phyloP scores from a whole-genome alignment of 805 yeast species.

The Candida pseudofarinosa region DNA sequence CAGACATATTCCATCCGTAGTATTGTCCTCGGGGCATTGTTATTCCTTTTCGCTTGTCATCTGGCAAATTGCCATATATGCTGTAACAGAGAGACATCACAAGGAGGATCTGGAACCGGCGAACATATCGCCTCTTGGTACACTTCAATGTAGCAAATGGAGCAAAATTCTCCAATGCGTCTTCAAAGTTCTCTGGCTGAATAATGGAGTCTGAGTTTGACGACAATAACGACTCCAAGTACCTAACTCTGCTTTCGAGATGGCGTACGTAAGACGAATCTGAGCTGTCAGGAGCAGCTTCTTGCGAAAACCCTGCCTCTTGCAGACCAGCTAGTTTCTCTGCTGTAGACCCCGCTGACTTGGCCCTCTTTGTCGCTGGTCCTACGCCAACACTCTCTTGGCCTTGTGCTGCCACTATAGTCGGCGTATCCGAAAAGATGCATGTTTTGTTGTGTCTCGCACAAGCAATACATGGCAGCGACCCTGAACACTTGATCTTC shows the following conservation, averaged over 20 bases:
- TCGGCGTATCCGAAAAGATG: slow-evolving; percentile 13
- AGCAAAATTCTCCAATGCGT: slow-evolving; percentile 12
- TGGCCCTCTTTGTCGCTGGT: background rate
- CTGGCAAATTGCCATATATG: slow-evolving; percentile 28
- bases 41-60: slow-evolving; percentile 30
- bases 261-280: slow-evolving; percentile 24
- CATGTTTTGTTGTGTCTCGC: slow-evolving; percentile 33
- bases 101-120: slow-evolving; percentile 43
- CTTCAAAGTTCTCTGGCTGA: slow-evolving; percentile 12
- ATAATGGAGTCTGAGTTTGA: slow-evolving; percentile 10
- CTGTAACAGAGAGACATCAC: slow-evolving; percentile 36
- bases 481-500: slow-evolving; percentile 57
- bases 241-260: slow-evolving; percentile 38
- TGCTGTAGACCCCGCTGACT: background rate
- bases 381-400: background rate
- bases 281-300: slow-evolving; percentile 7
- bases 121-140: slow-evolving; percentile 44
- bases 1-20: slow-evolving; percentile 67
- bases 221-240: slow-evolving; percentile 31
- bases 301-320: background rate
- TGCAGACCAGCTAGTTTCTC: background rate
- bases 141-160: slow-evolving; percentile 11
- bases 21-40: slow-evolving; percentile 53
- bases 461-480: slow-evolving; percentile 49
- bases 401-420: background rate